Conservation (phyloP, 139 green algal genomes). For the Edaphochlamys debaryana region DNA sequence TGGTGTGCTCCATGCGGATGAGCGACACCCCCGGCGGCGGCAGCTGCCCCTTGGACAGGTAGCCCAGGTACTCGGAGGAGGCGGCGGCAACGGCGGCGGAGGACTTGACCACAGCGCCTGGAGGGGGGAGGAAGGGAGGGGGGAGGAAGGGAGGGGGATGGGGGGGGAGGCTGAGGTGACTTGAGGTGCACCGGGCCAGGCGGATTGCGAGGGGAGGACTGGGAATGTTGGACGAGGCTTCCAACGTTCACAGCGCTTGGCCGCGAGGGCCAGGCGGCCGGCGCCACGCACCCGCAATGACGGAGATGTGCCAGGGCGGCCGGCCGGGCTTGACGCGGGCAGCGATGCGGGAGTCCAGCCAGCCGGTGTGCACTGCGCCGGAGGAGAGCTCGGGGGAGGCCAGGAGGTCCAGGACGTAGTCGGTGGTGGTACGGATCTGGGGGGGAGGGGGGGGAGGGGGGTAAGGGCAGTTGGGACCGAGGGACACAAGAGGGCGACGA, state of each 20-base stretch:
- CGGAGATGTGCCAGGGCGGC: constrained; percentile 91
- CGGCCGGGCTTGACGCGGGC: constrained; percentile 57
- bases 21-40: constrained; percentile 83
- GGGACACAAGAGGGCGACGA: too few species aligned
- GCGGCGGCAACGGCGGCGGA: constrained; percentile 59
- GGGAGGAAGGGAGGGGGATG: background rate
- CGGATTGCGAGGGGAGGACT: too few species aligned
- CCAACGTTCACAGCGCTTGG: too few species aligned
- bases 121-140: background rate
- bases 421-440: constrained; percentile 87
- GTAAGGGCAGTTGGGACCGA: too few species aligned
- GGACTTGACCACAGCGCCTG: constrained; percentile 71
- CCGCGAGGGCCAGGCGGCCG: too few species aligned
- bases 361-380: constrained; percentile 93
- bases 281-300: constrained; percentile 88
- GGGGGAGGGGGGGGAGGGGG: too few species aligned
- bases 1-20: constrained; percentile 62
- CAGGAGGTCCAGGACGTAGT: constrained; percentile 79
- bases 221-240: too few species aligned
- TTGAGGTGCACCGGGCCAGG: too few species aligned
- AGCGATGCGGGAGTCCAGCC: constrained; percentile 96
- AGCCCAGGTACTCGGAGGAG: constrained; percentile 89
- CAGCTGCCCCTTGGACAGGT: constrained; percentile 95
- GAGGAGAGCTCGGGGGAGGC: constrained; percentile 67
- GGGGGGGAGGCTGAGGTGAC: too few species aligned